Conservation (phyloP, 2,329 filamentous ascomycete species). For the Sporothrix pseudoabietina region DNA sequence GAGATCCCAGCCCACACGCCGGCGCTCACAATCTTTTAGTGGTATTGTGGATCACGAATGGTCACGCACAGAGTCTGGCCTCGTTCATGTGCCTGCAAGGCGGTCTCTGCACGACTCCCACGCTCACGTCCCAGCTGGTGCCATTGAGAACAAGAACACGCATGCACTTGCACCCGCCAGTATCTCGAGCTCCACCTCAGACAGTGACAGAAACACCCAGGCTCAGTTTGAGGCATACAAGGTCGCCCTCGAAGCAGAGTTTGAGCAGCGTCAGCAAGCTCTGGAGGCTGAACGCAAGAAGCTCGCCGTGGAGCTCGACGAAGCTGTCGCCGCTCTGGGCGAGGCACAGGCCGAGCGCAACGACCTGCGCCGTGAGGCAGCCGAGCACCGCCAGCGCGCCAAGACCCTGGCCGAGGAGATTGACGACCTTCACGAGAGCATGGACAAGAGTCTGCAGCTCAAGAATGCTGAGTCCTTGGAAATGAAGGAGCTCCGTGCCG, state of each 20-base stretch:
- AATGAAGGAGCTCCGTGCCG: not conserved
- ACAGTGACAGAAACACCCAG: slow-evolving; percentile 8
- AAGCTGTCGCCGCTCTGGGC: not conserved
- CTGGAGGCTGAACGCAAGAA: slow-evolving; percentile 11
- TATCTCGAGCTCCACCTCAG: not conserved
- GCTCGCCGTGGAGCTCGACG: slow-evolving; percentile 13
- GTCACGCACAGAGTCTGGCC: not conserved
- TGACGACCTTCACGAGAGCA: not conserved
- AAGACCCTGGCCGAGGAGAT: not conserved
- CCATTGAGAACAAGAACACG: not conserved
- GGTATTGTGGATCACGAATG: not conserved
- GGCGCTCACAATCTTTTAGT: slow-evolving; percentile 20
- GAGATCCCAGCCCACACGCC: not conserved
- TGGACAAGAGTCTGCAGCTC: not conserved
- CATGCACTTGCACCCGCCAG: not conserved
- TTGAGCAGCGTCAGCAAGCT: slow-evolving; percentile 19
- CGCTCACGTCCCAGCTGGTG: not conserved
- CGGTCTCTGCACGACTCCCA: not conserved
- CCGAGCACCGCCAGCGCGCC: slow-evolving; percentile 6
- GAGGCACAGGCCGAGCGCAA: not conserved
- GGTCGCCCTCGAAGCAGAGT: slow-evolving; percentile 23
- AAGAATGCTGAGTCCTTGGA: not conserved
- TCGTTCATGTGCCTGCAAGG: not conserved
- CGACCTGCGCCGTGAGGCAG: not conserved
- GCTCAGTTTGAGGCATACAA: slow-evolving; percentile 20